These are phyloP conservation scores for Dentipellis fragilis DNA, from an alignment of 768 basidiomycete species.

Conservation along the genomic window DNA sequence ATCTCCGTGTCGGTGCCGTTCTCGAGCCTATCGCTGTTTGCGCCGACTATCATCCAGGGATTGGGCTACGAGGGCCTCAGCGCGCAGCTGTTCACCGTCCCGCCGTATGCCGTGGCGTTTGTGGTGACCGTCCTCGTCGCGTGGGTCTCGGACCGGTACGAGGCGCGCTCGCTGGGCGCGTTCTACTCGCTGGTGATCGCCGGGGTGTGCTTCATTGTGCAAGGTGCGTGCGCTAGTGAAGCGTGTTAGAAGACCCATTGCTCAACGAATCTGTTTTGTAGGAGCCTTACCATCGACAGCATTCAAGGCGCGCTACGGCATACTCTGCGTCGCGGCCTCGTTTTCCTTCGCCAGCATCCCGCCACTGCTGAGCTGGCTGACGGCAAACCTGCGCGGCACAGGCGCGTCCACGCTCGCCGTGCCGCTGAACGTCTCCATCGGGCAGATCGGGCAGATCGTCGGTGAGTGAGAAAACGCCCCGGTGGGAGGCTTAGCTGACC, in stretches of 20 bases:
- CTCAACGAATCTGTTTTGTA: not conserved
- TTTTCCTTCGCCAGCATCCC: constrained; percentile 25
- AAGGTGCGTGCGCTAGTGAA: not conserved
- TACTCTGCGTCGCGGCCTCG: constrained; percentile 22
- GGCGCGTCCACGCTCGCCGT: constrained; percentile 22
- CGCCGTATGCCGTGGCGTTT: constrained; percentile 24
- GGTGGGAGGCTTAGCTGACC: not conserved
- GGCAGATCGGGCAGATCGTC: constrained; percentile 27
- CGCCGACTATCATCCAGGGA: constrained; percentile 52
- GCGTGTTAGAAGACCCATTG: not conserved
- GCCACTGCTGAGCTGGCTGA: constrained; percentile 26
- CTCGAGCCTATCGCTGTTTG: constrained; percentile 37
- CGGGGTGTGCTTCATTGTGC: constrained; percentile 3
- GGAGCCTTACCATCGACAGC: constrained; percentile 16
- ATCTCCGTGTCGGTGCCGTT: constrained; percentile 23
- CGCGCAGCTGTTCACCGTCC: constrained; percentile 51
- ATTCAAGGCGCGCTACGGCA: constrained; percentile 22
- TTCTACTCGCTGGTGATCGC: not conserved
- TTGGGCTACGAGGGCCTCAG: constrained; percentile 40
- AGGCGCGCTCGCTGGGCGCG: constrained; percentile 5
- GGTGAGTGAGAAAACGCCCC: no score
- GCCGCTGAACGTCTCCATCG: constrained; percentile 24
- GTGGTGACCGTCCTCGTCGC: constrained; percentile 17
- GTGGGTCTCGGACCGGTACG: constrained; percentile 17
- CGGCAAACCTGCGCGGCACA: constrained; percentile 23